Conservation (phyloP, 306 rosid genomes). For the Heteromeles arbutifolia region DNA sequence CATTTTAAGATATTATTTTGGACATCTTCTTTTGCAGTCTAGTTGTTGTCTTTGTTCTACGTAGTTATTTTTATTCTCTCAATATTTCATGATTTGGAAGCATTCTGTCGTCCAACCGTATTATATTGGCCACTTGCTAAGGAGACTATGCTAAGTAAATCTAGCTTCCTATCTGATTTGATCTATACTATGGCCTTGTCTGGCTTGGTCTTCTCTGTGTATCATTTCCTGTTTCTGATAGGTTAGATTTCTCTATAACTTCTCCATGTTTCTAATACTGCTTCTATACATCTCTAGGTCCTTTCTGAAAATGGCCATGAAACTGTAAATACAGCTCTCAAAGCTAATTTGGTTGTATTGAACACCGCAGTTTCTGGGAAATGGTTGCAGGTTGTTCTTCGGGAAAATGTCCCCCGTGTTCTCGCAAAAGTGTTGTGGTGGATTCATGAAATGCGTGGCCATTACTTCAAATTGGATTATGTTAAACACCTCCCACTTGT, state of each 20-base stretch:
- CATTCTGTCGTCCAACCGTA: background rate
- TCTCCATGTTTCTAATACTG: background rate
- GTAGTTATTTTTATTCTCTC: background rate
- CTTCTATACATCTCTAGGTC: slow-evolving; percentile 33
- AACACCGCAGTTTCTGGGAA: slow-evolving; percentile 97
- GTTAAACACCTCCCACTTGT: slow-evolving; percentile 95
- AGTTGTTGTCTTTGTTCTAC: background rate
- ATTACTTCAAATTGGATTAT: slow-evolving; percentile 90
- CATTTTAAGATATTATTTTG: background rate
- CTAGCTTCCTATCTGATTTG: background rate
- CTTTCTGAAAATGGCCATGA: slow-evolving; percentile 67
- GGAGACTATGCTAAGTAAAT: background rate
- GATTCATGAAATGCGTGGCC: slow-evolving; percentile 99
- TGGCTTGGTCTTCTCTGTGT: background rate
- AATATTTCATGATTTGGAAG: background rate
- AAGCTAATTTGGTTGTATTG: slow-evolving; percentile 78
- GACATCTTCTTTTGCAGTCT: background rate
- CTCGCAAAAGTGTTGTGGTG: slow-evolving; percentile 98
- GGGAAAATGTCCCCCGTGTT: slow-evolving; percentile 62
- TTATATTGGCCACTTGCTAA: background rate
- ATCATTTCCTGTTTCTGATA: background rate
- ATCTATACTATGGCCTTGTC: background rate
- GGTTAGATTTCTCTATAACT: background rate
- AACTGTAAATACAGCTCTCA: slow-evolving; percentile 63
- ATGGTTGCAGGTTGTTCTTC: slow-evolving; percentile 82